Evolutionary conservation across 78 protist species (phyloP), one percentile per base, ranked within the genome.

Genomic region (Paratrimastix pyriformis): DNA sequence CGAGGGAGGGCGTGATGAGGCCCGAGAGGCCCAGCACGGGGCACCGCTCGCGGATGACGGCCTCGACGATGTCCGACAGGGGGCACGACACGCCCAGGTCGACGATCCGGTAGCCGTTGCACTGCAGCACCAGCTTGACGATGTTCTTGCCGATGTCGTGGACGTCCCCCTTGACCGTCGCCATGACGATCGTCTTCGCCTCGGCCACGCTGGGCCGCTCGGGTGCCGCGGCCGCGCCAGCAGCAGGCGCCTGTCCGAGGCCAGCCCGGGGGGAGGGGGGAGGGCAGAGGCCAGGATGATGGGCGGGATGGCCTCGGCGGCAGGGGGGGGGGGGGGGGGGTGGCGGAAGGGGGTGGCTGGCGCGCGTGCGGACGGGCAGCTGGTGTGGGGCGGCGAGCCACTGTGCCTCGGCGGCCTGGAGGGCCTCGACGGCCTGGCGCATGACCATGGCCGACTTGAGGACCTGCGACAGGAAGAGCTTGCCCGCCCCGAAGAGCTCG

Each of bases 111-210:
- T 86, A 94, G 86, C 93, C 91, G 85, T 94, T 96, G 85, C 99
- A 96, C 59, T 92, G 94, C 35, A 96, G 85, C 60, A 94, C 98
- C 30, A 93, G 96, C 57, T 91, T 96, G 18, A 94, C 98, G 39
- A 96, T 96, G 76, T 93, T 93, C 92, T 96, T 96, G 72, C 99
- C 99, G 50, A 96, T 96, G 77, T 96, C 99, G 84, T 96, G 99
- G 24, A 96, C 99, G 76, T 96, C 99, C 35, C 99, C 99, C 87
- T 94, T 92, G 60, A 94, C 99, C 30, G 99, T 95, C 7, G 99
- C 97, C 44, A 95, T 26, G 7, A 95, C 73, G n/a, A 93, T 68
- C 2, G 69, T 81, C 76, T 29, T 52, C 40, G 32, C n/a, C 32
- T 39, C 60, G 11, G 43, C 55, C 39, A 21, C 11, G 32, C n/a